phyloP scores from a whole-genome alignment of 78 protist genomes.

The Fonticula alba region DNA sequence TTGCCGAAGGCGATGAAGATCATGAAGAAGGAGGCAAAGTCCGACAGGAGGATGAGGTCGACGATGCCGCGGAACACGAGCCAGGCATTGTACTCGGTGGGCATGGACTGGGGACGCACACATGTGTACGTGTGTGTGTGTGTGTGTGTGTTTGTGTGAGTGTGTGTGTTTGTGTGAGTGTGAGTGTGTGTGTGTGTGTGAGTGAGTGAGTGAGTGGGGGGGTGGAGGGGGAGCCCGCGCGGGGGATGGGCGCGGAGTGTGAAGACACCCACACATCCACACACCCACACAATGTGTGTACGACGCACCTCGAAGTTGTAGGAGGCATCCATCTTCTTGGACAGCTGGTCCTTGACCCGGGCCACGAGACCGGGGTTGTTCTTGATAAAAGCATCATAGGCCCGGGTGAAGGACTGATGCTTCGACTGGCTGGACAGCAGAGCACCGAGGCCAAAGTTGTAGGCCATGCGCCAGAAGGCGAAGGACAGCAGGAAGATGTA shows the following conservation, averaged over 20 bases:
- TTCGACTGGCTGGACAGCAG: conserved; percentile 40
- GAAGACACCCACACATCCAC: too few species aligned
- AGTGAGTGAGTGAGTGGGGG: too few species aligned
- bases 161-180: too few species aligned
- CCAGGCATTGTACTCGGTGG: conserved; percentile 58
- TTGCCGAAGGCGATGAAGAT: background rate
- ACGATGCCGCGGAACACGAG: conserved; percentile 54
- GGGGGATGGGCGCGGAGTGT: too few species aligned
- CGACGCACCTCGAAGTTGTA: conserved; percentile 31
- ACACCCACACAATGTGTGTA: too few species aligned
- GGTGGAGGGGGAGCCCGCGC: too few species aligned
- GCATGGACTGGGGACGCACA: conserved; percentile 12
- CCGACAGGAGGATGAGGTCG: conserved; percentile 47
- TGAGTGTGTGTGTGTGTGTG: too few species aligned
- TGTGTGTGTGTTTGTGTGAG: too few species aligned
- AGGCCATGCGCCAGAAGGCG: conserved; percentile 55
- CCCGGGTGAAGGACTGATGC: conserved; percentile 4
- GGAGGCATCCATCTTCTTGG: conserved; percentile 18
- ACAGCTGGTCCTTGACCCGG: background rate
- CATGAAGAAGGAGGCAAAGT: conserved; percentile 24
- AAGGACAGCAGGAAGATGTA: conserved; percentile 30
- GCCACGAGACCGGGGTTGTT: too few species aligned
- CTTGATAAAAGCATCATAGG: background rate
- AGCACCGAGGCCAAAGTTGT: conserved; percentile 57
- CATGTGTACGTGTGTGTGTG: too few species aligned